A percentile compares a stretch with the other conserved stretches of the same genome.
Conservation (phyloP, 345 rosid species). For the Lepidium sativum region DNA sequence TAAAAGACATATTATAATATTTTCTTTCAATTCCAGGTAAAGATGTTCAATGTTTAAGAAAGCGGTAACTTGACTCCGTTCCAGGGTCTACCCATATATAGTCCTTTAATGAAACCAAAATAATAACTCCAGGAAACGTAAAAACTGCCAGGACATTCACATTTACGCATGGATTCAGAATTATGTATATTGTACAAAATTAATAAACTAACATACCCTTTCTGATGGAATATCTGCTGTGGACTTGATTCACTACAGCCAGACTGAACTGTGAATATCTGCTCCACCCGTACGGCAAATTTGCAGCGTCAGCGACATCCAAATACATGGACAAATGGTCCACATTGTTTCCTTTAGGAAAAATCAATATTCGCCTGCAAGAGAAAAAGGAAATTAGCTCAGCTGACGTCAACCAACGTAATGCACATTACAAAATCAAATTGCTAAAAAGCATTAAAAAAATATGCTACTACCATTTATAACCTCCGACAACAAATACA, state of each 20-base stretch:
- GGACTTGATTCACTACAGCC: conserved; percentile 70
- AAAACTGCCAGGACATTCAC: not conserved
- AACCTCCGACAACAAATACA: conserved; percentile 60
- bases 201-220: conserved; percentile 43
- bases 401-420: not conserved
- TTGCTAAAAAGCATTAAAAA: not conserved
- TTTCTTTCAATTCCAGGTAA: not conserved
- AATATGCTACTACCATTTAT: conserved; percentile 55
- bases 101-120: not conserved
- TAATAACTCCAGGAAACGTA: not conserved
- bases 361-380: conserved; percentile 73
- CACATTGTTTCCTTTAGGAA: conserved; percentile 94
- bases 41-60: not conserved
- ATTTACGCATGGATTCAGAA: not conserved
- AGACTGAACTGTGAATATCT: conserved; percentile 87
- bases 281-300: conserved; percentile 89
- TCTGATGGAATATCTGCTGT: conserved; percentile 57
- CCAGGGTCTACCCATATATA: not conserved
- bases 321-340: conserved; percentile 95
- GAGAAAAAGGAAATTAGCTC: conserved; percentile 1
- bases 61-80: not conserved
- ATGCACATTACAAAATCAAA: not conserved
- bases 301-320: conserved; percentile 79
- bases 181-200: not conserved
- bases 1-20: not conserved